Evolutionary conservation across 2,329 filamentous ascomycete genomes (phyloP).

Genomic region (Stylonectria norvegica): DNA sequence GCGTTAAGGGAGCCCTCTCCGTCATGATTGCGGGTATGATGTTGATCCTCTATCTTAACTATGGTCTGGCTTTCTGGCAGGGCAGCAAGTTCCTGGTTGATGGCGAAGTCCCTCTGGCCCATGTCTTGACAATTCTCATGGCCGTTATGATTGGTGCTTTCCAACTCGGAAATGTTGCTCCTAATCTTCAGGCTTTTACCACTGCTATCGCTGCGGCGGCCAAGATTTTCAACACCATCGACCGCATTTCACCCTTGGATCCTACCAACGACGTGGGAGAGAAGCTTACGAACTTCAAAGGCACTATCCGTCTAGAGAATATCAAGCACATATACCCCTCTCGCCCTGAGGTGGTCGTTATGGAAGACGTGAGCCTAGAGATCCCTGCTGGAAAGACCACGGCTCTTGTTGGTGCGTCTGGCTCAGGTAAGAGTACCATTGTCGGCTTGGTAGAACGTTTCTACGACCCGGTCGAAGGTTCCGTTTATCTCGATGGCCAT

Average conservation of each 20-base stretch:
- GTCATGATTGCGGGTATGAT: constrained; percentile 84
- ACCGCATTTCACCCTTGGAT: constrained; percentile 80
- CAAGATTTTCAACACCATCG: constrained; percentile 94
- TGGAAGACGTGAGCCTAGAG: constrained; percentile 74
- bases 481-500: constrained; percentile 76
- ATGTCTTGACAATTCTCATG: constrained; percentile 82
- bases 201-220: constrained; percentile 77
- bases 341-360: constrained; percentile 82
- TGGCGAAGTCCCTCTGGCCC: constrained; percentile 62
- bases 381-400: constrained; percentile 90
- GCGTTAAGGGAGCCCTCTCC: constrained; percentile 68
- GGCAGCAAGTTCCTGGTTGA: constrained; percentile 71
- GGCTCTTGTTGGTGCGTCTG: constrained; percentile 88
- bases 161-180: constrained; percentile 80
- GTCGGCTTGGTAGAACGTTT: constrained; percentile 91
- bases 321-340: constrained; percentile 95
- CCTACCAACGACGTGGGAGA: constrained; percentile 66
- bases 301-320: constrained; percentile 74
- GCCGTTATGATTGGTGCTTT: constrained; percentile 91
- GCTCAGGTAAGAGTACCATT: constrained; percentile 92
- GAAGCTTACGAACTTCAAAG: constrained; percentile 68
- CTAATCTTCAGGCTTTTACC: constrained; percentile 82
- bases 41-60: constrained; percentile 79
- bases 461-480: constrained; percentile 81
- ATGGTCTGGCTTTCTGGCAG: constrained; percentile 85